Evolutionary conservation across 352 stramenopile species (phyloP).

Genomic region (Pythium plurisporium): DNA sequence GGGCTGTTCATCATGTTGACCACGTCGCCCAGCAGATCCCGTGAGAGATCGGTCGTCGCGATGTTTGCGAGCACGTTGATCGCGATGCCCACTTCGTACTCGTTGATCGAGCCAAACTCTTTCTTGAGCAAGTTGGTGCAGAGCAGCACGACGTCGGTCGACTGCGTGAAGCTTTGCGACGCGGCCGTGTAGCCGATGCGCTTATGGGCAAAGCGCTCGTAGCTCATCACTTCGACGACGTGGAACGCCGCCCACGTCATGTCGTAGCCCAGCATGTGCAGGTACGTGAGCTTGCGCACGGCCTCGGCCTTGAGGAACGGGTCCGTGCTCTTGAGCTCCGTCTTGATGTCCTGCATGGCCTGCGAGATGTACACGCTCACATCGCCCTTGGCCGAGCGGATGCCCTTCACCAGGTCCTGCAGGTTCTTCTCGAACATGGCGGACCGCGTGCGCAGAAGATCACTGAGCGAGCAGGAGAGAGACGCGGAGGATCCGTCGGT

Average conservation of each 20-base stretch:
- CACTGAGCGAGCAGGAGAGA: too few species aligned
- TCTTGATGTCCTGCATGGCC: conserved; percentile 97
- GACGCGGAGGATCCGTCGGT: too few species aligned
- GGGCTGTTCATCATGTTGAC: conserved; percentile 91
- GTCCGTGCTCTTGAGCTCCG: conserved; percentile 95
- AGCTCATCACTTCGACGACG: conserved; percentile 98
- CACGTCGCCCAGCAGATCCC: conserved; percentile 91
- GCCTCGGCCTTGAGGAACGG: conserved; percentile 96
- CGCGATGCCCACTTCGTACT: conserved; percentile 96
- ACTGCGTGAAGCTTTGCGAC: conserved; percentile 95
- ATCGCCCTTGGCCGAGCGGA: conserved; percentile 95
- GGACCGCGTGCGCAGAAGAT: too few species aligned
- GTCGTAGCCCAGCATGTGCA: conserved; percentile 98
- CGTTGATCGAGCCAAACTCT: conserved; percentile 87
- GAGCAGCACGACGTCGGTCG: conserved; percentile 97
- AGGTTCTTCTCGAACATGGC: conserved; percentile 98
- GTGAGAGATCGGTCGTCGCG: conserved; percentile 94
- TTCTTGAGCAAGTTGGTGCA: conserved; percentile 99
- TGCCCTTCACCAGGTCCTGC: conserved; percentile 98
- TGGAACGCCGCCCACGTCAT: conserved; percentile 98
- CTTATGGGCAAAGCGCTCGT: conserved; percentile 95
- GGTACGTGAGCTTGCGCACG: conserved; percentile 95
- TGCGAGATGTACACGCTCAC: conserved; percentile 96
- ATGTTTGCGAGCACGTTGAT: conserved; percentile 99
- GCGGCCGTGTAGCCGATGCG: conserved; percentile 95